phyloP scores from a whole-genome alignment of 1,284 basidiomycete genomes.

The Austroboletus novae-zelandiae region DNA sequence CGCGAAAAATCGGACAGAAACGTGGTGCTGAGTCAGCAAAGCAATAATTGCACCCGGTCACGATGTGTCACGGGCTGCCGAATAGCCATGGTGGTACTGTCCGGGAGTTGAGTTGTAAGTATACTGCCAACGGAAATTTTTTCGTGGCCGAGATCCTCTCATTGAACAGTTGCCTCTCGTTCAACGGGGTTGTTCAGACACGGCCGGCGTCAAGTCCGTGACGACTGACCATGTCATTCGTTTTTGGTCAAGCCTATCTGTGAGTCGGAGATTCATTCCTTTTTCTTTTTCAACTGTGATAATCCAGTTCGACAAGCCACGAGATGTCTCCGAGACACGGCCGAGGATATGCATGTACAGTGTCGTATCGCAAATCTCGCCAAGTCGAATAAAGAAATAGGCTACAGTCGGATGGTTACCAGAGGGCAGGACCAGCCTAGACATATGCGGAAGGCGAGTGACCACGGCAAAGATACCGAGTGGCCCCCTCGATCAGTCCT shows the following conservation, averaged over 20 bases:
- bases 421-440: slow-evolving; percentile 18
- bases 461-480: slow-evolving; percentile 24
- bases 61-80: not conserved
- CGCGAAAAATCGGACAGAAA: not conserved
- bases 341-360: not conserved
- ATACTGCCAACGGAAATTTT: no score
- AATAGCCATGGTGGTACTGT: not conserved
- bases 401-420: slow-evolving; percentile 28
- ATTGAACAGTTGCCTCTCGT: no score
- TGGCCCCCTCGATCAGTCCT: slow-evolving; percentile 31
- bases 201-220: no score
- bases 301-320: no score
- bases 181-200: no score
- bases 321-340: no score
- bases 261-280: no score
- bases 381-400: slow-evolving; percentile 23
- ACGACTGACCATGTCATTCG: not conserved
- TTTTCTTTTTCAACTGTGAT: no score
- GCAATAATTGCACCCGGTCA: not conserved
- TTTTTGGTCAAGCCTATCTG: no score
- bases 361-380: not conserved
- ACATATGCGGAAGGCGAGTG: slow-evolving; percentile 31
- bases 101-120: not conserved
- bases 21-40: slow-evolving; percentile 22
- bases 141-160: no score